Conservation (phyloP, 169 alveolate genomes). For the Plasmodium fragile region DNA sequence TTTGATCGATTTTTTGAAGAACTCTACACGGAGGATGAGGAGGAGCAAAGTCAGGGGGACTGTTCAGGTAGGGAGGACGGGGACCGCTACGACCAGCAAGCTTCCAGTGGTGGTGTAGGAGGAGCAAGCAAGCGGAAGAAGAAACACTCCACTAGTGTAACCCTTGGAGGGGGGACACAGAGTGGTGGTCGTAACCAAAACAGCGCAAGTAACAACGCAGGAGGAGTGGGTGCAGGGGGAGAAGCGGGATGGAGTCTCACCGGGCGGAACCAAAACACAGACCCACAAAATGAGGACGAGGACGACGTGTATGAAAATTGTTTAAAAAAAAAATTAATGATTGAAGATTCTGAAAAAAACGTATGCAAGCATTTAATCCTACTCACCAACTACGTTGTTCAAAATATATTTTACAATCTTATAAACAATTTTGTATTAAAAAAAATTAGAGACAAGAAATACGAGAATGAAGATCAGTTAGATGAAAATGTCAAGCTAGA, state of each 20-base stretch:
- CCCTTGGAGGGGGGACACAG: not conserved
- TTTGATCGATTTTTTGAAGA: slow-evolving; percentile 60
- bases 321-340: slow-evolving; percentile 60
- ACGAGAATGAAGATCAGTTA: slow-evolving; percentile 59
- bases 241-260: not conserved
- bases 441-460: slow-evolving; percentile 64
- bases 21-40: slow-evolving; percentile 1
- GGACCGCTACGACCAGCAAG: not conserved
- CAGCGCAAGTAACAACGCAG: not conserved
- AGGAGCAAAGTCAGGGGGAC: not conserved
- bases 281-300: not conserved
- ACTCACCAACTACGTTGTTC: slow-evolving; percentile 62
- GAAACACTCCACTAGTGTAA: not conserved
- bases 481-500: slow-evolving; percentile 55
- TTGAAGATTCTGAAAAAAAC: slow-evolving; percentile 45
- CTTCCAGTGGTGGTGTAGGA: not conserved
- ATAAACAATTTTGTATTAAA: slow-evolving; percentile 65
- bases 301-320: slow-evolving; percentile 51
- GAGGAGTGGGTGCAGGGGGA: not conserved
- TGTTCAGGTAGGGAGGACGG: not conserved
- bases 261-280: not conserved
- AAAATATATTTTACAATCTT: slow-evolving; percentile 61
- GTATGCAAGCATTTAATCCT: slow-evolving; percentile 65
- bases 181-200: not conserved
- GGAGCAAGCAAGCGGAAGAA: not conserved